Conservation (phyloP, 2,329 filamentous ascomycete genomes). For the Pseudogymnoascus sp. region DNA sequence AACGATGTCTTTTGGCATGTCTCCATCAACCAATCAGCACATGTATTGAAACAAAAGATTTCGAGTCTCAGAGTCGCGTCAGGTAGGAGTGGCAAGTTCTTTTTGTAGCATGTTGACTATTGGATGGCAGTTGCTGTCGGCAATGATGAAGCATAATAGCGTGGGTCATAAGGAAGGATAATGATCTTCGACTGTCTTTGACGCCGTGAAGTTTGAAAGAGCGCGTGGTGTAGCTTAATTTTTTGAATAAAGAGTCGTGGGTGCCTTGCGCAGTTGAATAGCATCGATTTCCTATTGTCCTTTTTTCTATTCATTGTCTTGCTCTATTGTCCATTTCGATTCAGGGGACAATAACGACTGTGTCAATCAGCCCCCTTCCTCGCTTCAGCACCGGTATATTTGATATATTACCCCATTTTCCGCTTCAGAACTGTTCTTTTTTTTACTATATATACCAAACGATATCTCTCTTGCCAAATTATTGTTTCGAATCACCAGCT, state of each 20-base stretch:
- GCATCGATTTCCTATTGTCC: constrained; percentile 1
- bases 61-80: constrained; percentile 3
- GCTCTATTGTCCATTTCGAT: neutral
- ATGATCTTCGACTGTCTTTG: constrained; percentile 2
- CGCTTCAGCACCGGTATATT: constrained; percentile 2
- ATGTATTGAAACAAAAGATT: constrained; percentile 1
- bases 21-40: neutral
- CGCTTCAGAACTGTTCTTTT: neutral
- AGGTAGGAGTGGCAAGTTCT: neutral
- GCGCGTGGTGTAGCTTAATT: neutral
- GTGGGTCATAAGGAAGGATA: neutral
- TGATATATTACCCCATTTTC: constrained; percentile 5
- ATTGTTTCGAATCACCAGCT: constrained; percentile 1
- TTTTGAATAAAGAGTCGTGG: constrained; percentile 3
- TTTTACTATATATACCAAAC: neutral
- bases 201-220: neutral
- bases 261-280: constrained; percentile 1
- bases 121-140: neutral
- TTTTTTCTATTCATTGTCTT: neutral
- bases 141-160: neutral
- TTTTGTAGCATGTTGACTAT: neutral
- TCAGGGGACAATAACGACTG: constrained; percentile 5
- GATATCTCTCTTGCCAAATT: neutral
- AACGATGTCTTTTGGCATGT: neutral
- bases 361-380: neutral